Evolutionary conservation across 2,329 filamentous ascomycete species (phyloP).

Genomic region (Blastomyces silverae): DNA sequence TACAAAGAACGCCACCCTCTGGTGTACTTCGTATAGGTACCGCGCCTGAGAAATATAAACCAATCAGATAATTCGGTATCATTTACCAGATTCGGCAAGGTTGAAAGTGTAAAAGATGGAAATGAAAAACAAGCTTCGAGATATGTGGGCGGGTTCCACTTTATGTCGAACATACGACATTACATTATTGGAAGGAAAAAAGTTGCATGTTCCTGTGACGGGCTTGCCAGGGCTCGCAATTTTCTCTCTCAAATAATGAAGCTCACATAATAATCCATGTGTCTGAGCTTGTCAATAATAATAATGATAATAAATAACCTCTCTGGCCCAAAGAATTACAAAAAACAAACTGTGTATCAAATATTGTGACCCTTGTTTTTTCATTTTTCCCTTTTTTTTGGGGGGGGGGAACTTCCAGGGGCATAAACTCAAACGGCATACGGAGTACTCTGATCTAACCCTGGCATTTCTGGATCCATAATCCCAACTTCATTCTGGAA

Average conservation of each 20-base stretch:
- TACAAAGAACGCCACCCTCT: background rate
- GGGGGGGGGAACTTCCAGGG: background rate
- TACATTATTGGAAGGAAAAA: background rate
- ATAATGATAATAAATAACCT: background rate
- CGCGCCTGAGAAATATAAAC: background rate
- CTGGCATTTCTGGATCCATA: background rate
- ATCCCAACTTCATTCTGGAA: background rate
- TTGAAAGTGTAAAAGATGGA: background rate
- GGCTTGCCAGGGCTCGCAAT: background rate
- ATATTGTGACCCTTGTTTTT: no score
- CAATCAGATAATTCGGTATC: background rate
- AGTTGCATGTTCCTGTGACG: background rate
- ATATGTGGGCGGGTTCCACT: slow-evolving; percentile 3
- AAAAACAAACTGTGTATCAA: background rate
- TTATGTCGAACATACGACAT: slow-evolving; percentile 8
- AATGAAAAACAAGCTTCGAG: slow-evolving; percentile 5
- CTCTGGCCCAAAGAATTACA: background rate
- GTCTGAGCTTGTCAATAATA: no score
- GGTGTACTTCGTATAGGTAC: background rate
- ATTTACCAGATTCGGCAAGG: slow-evolving; percentile 6
- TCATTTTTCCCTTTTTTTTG: background rate
- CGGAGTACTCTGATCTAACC: background rate
- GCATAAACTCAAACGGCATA: background rate
- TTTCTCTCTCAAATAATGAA: no score
- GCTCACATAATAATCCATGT: no score